Conservation (phyloP, 2,329 filamentous ascomycete genomes). For the Diaporthe eres region DNA sequence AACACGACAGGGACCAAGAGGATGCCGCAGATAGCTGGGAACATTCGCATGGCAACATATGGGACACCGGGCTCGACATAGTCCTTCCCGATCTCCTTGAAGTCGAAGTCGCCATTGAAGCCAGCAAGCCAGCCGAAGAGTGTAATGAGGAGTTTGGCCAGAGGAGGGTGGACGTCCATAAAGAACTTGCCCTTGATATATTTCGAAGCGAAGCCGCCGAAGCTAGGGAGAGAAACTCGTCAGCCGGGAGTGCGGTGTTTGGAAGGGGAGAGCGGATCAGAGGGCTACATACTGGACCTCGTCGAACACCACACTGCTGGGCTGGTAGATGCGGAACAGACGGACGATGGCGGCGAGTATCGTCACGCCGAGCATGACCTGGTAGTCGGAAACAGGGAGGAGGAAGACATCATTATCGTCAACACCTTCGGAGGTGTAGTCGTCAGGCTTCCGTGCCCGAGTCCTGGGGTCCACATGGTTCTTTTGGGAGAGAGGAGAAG, state of each 20-base stretch:
- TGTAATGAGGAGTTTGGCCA: constrained; percentile 97
- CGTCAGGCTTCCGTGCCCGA: constrained; percentile 55
- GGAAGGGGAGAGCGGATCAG: constrained; percentile 24
- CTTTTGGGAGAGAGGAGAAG: constrained; percentile 43
- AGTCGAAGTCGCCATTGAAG: constrained; percentile 96
- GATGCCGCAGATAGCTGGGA: constrained; percentile 91
- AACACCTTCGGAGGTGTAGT: constrained; percentile 85
- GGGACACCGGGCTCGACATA: constrained; percentile 95
- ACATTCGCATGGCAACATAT: constrained; percentile 96
- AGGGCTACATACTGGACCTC: constrained; percentile 90
- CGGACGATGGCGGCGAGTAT: constrained; percentile 84
- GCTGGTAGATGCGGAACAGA: constrained; percentile 96
- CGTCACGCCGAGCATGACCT: constrained; percentile 80
- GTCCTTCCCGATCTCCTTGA: constrained; percentile 99
- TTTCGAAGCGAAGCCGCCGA: constrained; percentile 97
- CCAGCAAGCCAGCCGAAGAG: constrained; percentile 95
- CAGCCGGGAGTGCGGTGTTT: constrained; percentile 13
- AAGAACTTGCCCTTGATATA: constrained; percentile 99
- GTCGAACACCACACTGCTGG: constrained; percentile 96
- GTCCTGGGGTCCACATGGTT: constrained; percentile 43
- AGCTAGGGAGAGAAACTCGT: constrained; percentile 67
- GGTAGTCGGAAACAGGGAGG: constrained; percentile 87
- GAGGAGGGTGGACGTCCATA: constrained; percentile 99
- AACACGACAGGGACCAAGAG: constrained; percentile 93
- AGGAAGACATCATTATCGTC: constrained; percentile 93